These are phyloP conservation scores for Diaporthe velutina DNA, from an alignment of 2,329 filamentous ascomycete genomes.

Conservation along the genomic window DNA sequence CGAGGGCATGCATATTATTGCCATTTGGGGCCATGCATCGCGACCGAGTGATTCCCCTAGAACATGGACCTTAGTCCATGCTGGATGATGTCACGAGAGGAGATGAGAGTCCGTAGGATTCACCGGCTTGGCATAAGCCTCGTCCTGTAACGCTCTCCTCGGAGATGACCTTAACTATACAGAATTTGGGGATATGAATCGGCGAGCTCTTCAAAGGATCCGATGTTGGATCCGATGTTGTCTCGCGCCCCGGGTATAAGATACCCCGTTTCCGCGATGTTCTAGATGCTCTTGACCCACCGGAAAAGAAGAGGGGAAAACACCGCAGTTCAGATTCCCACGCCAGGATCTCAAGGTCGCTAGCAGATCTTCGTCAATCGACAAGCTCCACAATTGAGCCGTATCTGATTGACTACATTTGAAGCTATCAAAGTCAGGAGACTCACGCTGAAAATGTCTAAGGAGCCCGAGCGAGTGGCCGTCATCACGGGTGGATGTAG, in stretches of 20 bases:
- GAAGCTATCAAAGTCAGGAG: fast-evolving
- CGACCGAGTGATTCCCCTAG: neutral
- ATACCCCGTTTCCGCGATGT: conserved; percentile 21
- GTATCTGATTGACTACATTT: fast-evolving
- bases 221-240: neutral
- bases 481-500: conserved; percentile 32
- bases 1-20: neutral
- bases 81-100: neutral
- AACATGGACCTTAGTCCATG: too few species aligned
- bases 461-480: conserved; percentile 5
- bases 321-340: neutral
- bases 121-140: neutral
- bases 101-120: too few species aligned
- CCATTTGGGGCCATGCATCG: neutral
- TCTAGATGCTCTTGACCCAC: neutral
- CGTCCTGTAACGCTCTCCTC: neutral
- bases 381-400: too few species aligned
- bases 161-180: neutral
- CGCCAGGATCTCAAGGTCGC: neutral
- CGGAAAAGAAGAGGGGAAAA: conserved; percentile 15
- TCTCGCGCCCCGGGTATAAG: neutral
- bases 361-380: neutral
- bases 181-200: neutral
- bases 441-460: neutral
- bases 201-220: neutral